Percentiles rank a stretch among this genome's conserved stretches.
Evolutionary conservation across 345 rosid genomes (phyloP).

Genomic region (Erodium maritimum): DNA sequence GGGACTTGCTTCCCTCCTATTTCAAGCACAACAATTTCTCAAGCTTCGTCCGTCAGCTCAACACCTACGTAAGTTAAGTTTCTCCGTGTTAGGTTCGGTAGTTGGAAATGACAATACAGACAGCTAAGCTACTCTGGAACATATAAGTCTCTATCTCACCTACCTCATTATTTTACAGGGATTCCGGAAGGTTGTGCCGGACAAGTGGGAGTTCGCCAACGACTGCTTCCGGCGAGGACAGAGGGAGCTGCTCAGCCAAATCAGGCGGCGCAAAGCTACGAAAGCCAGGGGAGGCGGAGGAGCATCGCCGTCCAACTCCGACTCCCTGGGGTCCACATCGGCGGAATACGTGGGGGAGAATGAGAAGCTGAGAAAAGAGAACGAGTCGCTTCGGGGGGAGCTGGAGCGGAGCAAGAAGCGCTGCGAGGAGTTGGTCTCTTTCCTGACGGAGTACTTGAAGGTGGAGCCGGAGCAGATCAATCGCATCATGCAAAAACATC

Average conservation of each 20-base stretch:
- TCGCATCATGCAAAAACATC: conserved; percentile 49
- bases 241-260: conserved; percentile 27
- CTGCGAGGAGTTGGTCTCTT: conserved; percentile 57
- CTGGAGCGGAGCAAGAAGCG: conserved; percentile 71
- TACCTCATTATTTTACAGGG: conserved; percentile 20
- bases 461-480: conserved; percentile 65
- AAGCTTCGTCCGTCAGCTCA: conserved; percentile 40
- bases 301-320: conserved; percentile 49
- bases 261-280: conserved; percentile 38
- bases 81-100: no score
- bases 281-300: conserved; percentile 19
- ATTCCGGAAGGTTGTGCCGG: conserved; percentile 33
- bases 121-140: no score
- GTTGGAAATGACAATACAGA: no score
- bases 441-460: conserved; percentile 46
- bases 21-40: conserved; percentile 45
- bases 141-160: no score
- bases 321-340: conserved; percentile 69
- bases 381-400: conserved; percentile 55
- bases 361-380: conserved; percentile 69
- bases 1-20: conserved; percentile 30
- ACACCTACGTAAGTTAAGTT: conserved; percentile 29
- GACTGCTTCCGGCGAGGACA: conserved; percentile 29
- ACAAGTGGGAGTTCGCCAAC: conserved; percentile 50
- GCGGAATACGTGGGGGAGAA: conserved; percentile 74